These are phyloP conservation scores for Paramecium tetraurelia DNA, from an alignment of 73 alveolate genomes.

Conservation along the genomic window DNA sequence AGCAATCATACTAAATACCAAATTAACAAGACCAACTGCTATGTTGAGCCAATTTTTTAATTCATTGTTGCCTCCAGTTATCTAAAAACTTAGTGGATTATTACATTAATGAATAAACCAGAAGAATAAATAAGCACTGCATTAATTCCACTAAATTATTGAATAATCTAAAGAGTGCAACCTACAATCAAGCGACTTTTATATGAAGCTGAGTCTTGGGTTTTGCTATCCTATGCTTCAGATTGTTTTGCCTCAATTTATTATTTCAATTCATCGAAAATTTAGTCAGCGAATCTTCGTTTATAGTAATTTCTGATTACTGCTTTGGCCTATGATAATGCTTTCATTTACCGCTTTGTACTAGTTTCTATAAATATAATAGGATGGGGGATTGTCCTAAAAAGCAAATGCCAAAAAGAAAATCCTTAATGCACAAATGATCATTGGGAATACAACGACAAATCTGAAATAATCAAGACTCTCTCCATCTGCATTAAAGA, in stretches of 20 bases:
- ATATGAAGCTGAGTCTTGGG: background rate
- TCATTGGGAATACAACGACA: constrained; percentile 46
- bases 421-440: background rate
- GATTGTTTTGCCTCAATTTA: background rate
- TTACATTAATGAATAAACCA: background rate
- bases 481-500: constrained; percentile 32
- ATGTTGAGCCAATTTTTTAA: background rate
- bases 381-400: constrained; percentile 18
- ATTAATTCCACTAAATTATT: constrained; percentile 44
- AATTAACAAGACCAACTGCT: background rate
- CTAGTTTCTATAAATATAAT: background rate
- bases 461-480: constrained; percentile 19
- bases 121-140: constrained; percentile 18
- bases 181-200: background rate
- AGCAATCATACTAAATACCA: background rate
- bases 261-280: background rate
- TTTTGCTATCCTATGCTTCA: background rate
- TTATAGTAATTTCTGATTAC: background rate
- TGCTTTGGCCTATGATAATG: background rate
- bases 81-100: background rate
- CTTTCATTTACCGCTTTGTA: background rate
- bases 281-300: background rate
- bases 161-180: background rate
- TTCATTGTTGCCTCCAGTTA: background rate
- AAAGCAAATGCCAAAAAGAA: constrained; percentile 14